Evolutionary conservation across 169 alveolate genomes (phyloP).

Genomic region (Babesia ovata): DNA sequence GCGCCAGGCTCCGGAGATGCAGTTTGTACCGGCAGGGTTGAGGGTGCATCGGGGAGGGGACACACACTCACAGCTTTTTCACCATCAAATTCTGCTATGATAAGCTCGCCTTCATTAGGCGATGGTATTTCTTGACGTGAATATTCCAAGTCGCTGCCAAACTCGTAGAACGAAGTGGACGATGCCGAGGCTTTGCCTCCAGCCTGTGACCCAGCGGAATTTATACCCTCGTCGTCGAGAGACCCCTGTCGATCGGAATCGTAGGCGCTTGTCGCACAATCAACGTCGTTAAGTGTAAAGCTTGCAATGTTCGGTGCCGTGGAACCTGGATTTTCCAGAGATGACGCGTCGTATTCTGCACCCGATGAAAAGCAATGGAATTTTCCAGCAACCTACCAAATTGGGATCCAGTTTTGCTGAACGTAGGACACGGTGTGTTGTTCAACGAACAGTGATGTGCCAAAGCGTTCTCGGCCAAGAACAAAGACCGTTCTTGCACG

Average conservation of each 20-base stretch:
- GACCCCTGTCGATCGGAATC: constrained; percentile 36
- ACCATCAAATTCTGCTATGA: background rate
- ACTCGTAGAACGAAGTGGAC: constrained; percentile 2
- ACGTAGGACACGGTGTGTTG: background rate
- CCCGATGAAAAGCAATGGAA: background rate
- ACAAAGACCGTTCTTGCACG: background rate
- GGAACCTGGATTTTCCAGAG: background rate
- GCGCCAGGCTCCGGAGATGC: background rate
- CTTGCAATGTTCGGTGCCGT: background rate
- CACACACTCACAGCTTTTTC: background rate
- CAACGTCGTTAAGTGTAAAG: constrained; percentile 5
- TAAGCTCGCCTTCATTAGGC: background rate
- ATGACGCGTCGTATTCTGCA: constrained; percentile 12
- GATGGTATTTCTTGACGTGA: background rate
- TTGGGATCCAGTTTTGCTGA: background rate
- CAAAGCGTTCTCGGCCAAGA: constrained; percentile 8
- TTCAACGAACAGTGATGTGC: constrained; percentile 19
- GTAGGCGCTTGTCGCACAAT: constrained; percentile 24
- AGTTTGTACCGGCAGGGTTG: background rate
- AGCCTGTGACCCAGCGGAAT: background rate
- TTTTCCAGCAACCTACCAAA: constrained; percentile 31
- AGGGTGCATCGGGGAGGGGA: background rate
- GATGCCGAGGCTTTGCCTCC: too few relatives aligned
- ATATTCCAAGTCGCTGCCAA: background rate
- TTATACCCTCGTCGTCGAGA: background rate